Conservation (phyloP, 495 filamentous ascomycete species). For the Xylaria longipes region DNA sequence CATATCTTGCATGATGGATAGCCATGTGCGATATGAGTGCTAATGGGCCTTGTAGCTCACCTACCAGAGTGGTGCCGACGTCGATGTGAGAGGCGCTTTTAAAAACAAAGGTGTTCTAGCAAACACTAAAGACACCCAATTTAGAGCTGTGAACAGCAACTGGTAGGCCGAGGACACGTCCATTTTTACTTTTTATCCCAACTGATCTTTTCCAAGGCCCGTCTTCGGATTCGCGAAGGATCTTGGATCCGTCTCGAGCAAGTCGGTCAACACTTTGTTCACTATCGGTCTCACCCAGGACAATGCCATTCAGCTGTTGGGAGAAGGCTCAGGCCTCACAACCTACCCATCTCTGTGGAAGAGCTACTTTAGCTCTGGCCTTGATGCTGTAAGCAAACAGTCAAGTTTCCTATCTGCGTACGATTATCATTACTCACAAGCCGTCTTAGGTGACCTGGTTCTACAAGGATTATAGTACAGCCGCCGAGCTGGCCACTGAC, state of each 20-base stretch:
- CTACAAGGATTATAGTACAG: conserved; percentile 71
- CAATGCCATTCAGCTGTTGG: conserved; percentile 78
- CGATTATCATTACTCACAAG: conserved; percentile 6
- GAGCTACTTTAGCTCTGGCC: conserved; percentile 66
- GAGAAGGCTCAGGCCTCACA: conserved; percentile 67
- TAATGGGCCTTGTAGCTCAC: conserved; percentile 45
- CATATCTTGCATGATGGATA: background rate
- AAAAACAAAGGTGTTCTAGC: conserved; percentile 64
- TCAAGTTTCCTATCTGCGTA: background rate
- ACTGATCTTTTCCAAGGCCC: conserved; percentile 53
- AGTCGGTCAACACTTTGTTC: conserved; percentile 61
- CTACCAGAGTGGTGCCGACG: conserved; percentile 73
- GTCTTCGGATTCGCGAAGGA: conserved; percentile 89
- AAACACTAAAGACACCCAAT: conserved; percentile 70
- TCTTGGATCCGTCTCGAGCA: conserved; percentile 55
- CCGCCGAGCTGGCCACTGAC: conserved; percentile 57
- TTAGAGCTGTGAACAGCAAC: conserved; percentile 72
- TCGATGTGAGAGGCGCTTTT: conserved; percentile 69
- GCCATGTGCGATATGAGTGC: background rate
- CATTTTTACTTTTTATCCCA: background rate
- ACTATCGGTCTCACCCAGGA: conserved; percentile 81
- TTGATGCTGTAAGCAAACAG: conserved; percentile 49
- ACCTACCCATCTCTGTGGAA: conserved; percentile 81
- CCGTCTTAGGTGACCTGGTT: conserved; percentile 63
- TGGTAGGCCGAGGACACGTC: conserved; percentile 48